phyloP scores from a whole-genome alignment of 2,329 filamentous ascomycete genomes.

The Truncatella angustata region DNA sequence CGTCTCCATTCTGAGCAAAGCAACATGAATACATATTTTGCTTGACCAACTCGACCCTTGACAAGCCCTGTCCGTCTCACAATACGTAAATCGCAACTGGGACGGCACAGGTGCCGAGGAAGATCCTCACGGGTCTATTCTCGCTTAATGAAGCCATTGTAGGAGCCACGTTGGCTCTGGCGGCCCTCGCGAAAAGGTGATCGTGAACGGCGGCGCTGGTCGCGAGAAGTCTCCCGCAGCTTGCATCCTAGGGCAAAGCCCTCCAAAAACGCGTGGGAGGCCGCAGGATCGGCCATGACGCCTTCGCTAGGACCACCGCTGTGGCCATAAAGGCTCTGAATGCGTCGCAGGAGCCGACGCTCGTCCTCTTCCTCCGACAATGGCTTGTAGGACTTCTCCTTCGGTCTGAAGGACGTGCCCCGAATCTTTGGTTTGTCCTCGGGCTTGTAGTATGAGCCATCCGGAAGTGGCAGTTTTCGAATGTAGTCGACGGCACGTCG shows the following conservation, averaged over 20 bases:
- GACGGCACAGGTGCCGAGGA: background rate
- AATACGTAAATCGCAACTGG: no score
- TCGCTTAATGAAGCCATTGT: background rate
- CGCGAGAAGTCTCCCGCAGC: background rate
- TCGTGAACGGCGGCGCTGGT: constrained; percentile 17
- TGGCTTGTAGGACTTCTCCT: background rate
- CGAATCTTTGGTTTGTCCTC: background rate
- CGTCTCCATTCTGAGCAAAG: no score
- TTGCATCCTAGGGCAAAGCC: constrained; percentile 21
- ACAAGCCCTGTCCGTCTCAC: no score
- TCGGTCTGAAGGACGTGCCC: background rate
- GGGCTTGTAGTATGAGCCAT: background rate
- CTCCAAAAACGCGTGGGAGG: constrained; percentile 25
- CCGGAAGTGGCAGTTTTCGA: constrained; percentile 6
- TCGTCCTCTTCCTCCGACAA: constrained; percentile 9
- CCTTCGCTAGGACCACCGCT: constrained; percentile 14
- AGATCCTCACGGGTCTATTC: background rate
- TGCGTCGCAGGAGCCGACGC: constrained; percentile 13
- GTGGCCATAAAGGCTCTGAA: constrained; percentile 19
- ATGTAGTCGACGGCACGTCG: constrained; percentile 11
- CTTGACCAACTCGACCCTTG: no score
- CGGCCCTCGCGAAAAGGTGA: constrained; percentile 3
- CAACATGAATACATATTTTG: no score
- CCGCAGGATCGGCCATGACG: constrained; percentile 20
- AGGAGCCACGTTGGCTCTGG: constrained; percentile 14